A percentile compares a stretch with the other conserved stretches of the same genome.
phyloP scores from a whole-genome alignment of 148 eudicot genomes.

The Linanthus parryae region DNA sequence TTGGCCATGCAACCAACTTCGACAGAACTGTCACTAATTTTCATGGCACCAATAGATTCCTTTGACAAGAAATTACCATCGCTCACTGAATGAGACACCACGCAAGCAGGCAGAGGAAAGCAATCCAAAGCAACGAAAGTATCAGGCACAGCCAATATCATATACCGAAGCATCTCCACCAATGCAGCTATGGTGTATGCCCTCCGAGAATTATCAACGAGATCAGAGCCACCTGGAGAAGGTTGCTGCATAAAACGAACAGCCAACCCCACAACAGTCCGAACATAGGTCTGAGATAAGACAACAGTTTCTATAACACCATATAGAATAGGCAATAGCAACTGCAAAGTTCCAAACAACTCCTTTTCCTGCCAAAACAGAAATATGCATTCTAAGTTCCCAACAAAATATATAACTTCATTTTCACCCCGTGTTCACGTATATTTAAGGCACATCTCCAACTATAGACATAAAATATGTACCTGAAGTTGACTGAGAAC shows the following conservation, averaged over 20 bases:
- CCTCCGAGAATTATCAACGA: conserved; percentile 61
- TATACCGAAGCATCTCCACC: conserved; percentile 86
- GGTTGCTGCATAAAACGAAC: conserved; percentile 71
- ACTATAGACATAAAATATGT: conserved; percentile 11
- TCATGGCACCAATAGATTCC: conserved; percentile 32
- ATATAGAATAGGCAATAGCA: conserved; percentile 76
- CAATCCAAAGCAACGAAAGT: conserved; percentile 94
- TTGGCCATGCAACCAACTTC: conserved; percentile 22
- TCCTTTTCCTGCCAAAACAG: conserved; percentile 64
- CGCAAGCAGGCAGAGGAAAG: conserved; percentile 75
- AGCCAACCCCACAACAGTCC: conserved; percentile 59
- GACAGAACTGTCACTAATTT: conserved; percentile 22
- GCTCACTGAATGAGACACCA: conserved; percentile 30
- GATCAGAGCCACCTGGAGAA: conserved; percentile 70
- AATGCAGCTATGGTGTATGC: conserved; percentile 68
- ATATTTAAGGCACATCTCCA: too few relatives aligned
- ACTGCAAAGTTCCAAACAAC: conserved; percentile 58
- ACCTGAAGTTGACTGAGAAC: conserved; percentile 91
- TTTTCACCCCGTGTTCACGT: neutral
- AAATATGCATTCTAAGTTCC: conserved; percentile 7
- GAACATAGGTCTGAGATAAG: conserved; percentile 82
- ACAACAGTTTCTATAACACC: conserved; percentile 59
- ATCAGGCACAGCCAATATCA: conserved; percentile 82
- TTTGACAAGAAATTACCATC: conserved; percentile 41
- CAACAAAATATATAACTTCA: neutral